Percentiles rank a stretch among this genome's conserved stretches.
phyloP scores from a whole-genome alignment of 371 early-diverging fungal species.

The Mortierella sp. region DNA sequence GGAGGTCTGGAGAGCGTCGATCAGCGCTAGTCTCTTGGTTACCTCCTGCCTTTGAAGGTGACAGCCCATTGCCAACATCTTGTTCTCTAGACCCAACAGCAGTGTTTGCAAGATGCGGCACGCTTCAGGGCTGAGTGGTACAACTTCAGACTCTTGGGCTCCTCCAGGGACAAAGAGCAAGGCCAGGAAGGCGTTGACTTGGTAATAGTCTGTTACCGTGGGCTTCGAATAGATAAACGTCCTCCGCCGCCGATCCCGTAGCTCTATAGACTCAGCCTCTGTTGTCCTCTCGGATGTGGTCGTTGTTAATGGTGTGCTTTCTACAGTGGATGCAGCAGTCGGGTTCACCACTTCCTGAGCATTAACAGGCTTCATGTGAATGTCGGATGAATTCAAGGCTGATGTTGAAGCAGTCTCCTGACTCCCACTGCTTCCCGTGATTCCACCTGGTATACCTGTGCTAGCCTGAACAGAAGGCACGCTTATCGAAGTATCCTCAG shows the following conservation, averaged over 20 bases:
- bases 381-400: too few relatives aligned
- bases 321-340: too few relatives aligned
- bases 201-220: conserved; percentile 21
- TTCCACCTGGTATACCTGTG: too few relatives aligned
- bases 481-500: too few relatives aligned
- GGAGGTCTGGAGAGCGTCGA: background rate
- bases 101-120: conserved; percentile 33
- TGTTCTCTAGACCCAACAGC: conserved; percentile 24
- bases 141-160: background rate
- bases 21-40: conserved; percentile 7
- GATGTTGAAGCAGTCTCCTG: too few relatives aligned
- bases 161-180: conserved; percentile 11
- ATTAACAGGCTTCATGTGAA: too few relatives aligned
- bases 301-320: too few relatives aligned
- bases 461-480: too few relatives aligned
- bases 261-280: background rate
- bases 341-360: too few relatives aligned
- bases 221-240: background rate
- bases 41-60: conserved; percentile 31
- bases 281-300: too few relatives aligned
- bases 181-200: conserved; percentile 32
- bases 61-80: conserved; percentile 41
- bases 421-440: too few relatives aligned
- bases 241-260: background rate
- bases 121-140: conserved; percentile 15